Conservation (phyloP, 2,329 filamentous ascomycete genomes). For the Aspergillus vadensis region DNA sequence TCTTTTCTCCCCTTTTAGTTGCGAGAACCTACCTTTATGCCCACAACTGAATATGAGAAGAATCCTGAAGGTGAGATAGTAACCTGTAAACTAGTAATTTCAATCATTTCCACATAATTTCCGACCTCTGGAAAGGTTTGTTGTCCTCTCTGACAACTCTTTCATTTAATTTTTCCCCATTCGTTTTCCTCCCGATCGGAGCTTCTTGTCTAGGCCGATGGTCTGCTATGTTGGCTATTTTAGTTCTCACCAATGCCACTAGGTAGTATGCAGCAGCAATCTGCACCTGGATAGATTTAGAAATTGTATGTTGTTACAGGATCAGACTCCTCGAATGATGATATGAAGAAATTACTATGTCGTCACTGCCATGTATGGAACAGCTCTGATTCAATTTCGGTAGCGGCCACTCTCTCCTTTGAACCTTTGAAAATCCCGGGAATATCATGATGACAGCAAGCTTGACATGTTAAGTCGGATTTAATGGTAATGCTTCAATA, state of each 20-base stretch:
- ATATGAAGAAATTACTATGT: not conserved
- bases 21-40: not conserved
- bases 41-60: not conserved
- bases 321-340: not conserved
- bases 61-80: constrained; percentile 14
- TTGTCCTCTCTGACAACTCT: not conserved
- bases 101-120: not conserved
- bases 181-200: not conserved
- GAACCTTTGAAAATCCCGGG: not conserved
- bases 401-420: too few species aligned
- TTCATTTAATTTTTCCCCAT: constrained; percentile 2
- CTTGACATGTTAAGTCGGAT: not conserved
- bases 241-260: not conserved
- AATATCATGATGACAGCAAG: not conserved
- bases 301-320: not conserved
- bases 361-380: not conserved
- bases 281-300: constrained; percentile 2
- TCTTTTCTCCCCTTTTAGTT: too few species aligned
- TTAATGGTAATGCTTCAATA: not conserved
- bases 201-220: not conserved
- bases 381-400: not conserved
- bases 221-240: not conserved
- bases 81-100: constrained; percentile 9
- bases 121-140: not conserved
- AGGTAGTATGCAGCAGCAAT: constrained; percentile 1